Conservation (phyloP, 768 basidiomycete species). For the Suillus alpinus region DNA sequence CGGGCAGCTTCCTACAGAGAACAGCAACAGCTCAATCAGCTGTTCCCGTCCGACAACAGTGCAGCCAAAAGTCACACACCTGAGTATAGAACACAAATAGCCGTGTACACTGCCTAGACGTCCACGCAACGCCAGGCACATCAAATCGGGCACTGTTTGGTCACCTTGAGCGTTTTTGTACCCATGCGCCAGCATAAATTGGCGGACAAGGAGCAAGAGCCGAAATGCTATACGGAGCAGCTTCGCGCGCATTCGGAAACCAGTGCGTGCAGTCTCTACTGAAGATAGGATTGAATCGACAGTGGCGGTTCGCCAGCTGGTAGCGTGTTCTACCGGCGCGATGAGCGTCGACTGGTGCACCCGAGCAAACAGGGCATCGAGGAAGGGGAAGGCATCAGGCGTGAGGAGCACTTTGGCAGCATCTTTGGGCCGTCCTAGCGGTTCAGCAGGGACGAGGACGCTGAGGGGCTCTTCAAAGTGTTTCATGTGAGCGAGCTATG, state of each 20-base stretch:
- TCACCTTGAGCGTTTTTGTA: conserved; percentile 36
- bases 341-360: conserved; percentile 22
- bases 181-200: conserved; percentile 42
- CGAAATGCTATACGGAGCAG: conserved; percentile 47
- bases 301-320: conserved; percentile 25
- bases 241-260: conserved; percentile 31
- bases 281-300: conserved; percentile 30
- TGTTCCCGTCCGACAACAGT: conserved; percentile 13
- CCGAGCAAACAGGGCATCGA: conserved; percentile 37
- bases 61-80: conserved; percentile 33
- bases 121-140: conserved; percentile 46
- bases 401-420: conserved; percentile 13
- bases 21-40: background rate
- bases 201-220: conserved; percentile 42
- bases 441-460: conserved; percentile 19
- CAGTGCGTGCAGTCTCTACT: conserved; percentile 37
- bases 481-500: conserved; percentile 62
- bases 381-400: conserved; percentile 29
- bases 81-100: conserved; percentile 44
- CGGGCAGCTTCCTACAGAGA: conserved; percentile 41
- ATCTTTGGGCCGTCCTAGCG: background rate
- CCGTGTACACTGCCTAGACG: conserved; percentile 41
- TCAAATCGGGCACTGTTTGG: conserved; percentile 35
- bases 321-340: conserved; percentile 14
- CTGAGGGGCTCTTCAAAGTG: conserved; percentile 68